Conservation (phyloP, 495 filamentous ascomycete species). For the Penicillium atrosanguineum region DNA sequence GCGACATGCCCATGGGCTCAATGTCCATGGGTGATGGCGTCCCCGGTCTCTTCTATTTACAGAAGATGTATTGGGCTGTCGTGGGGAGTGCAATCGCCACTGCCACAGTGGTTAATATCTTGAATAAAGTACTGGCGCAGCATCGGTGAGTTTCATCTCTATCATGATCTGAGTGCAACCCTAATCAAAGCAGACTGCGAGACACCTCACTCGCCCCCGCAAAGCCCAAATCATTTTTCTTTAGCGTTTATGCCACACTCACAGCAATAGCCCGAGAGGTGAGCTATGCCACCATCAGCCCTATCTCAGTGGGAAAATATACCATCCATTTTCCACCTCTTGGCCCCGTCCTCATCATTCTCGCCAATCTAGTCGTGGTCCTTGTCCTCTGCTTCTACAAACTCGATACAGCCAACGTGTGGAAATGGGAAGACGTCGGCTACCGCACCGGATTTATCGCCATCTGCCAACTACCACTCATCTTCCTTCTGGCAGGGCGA, state of each 20-base stretch:
- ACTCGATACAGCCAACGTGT: slow-evolving; percentile 27
- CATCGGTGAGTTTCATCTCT: slow-evolving; percentile 43
- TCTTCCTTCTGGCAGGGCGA: slow-evolving; percentile 79
- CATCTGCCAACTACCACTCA: slow-evolving; percentile 75
- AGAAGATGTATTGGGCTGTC: slow-evolving; percentile 61
- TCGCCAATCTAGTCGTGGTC: slow-evolving; percentile 39
- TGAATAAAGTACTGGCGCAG: slow-evolving; percentile 40
- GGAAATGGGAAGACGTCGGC: slow-evolving; percentile 66
- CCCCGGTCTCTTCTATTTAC: slow-evolving; percentile 44
- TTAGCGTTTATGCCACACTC: slow-evolving; percentile 59
- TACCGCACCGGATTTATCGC: slow-evolving; percentile 76
- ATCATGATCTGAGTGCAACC: neutral
- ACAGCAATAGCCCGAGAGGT: slow-evolving; percentile 68
- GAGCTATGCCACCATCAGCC: slow-evolving; percentile 57
- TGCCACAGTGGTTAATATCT: slow-evolving; percentile 49
- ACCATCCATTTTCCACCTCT: slow-evolving; percentile 48
- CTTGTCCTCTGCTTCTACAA: slow-evolving; percentile 45
- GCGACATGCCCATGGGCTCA: slow-evolving; percentile 35
- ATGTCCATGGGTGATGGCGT: slow-evolving; percentile 50
- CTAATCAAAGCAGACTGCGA: slow-evolving; percentile 19
- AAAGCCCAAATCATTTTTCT: slow-evolving; percentile 58
- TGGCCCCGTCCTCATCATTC: slow-evolving; percentile 34
- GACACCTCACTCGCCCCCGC: slow-evolving; percentile 51
- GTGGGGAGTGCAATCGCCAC: slow-evolving; percentile 53
- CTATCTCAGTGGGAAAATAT: slow-evolving; percentile 46